These are phyloP conservation scores for Arabidopsis thaliana DNA, from an alignment of 345 rosid species.

Conservation along the genomic window DNA sequence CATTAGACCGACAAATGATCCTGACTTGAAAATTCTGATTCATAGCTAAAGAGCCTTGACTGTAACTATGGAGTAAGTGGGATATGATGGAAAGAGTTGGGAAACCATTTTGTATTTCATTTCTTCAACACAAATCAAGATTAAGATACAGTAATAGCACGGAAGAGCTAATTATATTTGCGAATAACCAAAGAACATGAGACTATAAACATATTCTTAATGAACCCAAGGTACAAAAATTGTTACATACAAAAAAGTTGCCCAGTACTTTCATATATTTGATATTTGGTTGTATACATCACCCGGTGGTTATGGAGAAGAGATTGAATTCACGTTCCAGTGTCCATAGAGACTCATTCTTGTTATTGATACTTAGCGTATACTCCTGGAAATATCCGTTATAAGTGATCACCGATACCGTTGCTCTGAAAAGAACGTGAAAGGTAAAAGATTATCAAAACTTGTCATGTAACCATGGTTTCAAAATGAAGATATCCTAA, in stretches of 20 bases:
- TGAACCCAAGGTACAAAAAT: conserved; percentile 9
- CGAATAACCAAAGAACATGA: conserved; percentile 7
- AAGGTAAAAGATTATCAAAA: conserved; percentile 11
- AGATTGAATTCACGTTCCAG: conserved; percentile 74
- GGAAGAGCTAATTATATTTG: background rate
- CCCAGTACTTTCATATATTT: conserved; percentile 10
- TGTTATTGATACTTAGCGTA: conserved; percentile 52
- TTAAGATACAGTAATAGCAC: background rate
- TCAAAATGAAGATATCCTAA: background rate
- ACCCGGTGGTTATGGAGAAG: conserved; percentile 20
- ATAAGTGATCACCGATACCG: conserved; percentile 66
- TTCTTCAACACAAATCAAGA: background rate
- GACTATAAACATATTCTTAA: background rate
- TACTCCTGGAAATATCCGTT: conserved; percentile 85
- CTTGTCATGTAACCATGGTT: background rate
- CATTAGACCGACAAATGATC: background rate
- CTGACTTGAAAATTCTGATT: background rate
- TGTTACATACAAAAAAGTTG: conserved; percentile 34
- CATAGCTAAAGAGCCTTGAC: background rate
- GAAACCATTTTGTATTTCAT: conserved; percentile 5
- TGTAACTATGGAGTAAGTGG: background rate
- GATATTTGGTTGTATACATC: conserved; percentile 32
- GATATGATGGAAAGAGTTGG: background rate
- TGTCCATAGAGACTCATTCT: conserved; percentile 67
- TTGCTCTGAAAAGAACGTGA: conserved; percentile 52